Evolutionary conservation across 768 basidiomycete genomes (phyloP).

Genomic region (Tubosaeta brunneosetosa): DNA sequence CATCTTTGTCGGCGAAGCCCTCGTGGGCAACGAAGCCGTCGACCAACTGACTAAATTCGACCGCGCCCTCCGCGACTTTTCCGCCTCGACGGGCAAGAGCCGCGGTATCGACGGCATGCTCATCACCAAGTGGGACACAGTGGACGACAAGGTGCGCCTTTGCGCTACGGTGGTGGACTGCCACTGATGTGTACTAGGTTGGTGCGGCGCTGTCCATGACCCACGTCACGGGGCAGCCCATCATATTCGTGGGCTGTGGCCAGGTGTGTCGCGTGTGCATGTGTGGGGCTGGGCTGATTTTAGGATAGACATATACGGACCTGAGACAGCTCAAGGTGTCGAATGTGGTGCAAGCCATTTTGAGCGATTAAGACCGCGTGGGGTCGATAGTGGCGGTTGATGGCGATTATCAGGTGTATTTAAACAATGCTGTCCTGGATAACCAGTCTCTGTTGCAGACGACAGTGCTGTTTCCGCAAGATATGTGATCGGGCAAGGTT

Average conservation of each 20-base stretch:
- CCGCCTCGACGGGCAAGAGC: conserved; percentile 60
- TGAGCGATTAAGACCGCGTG: conserved; percentile 54
- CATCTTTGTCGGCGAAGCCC: conserved; percentile 95
- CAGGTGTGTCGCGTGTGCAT: conserved; percentile 55
- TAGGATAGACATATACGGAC: conserved; percentile 86
- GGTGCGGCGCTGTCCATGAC: conserved; percentile 99
- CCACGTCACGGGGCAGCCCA: conserved; percentile 97
- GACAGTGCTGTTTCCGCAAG: too few relatives aligned
- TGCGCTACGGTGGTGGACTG: background rate
- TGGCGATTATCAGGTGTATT: too few relatives aligned
- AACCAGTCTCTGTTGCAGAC: too few relatives aligned
- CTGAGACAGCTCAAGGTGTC: conserved; percentile 83
- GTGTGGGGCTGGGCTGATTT: conserved; percentile 7
- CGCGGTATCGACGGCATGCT: conserved; percentile 98
- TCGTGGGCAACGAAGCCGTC: conserved; percentile 98
- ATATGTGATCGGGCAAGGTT: too few relatives aligned
- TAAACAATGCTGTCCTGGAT: too few relatives aligned
- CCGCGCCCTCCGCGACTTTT: conserved; percentile 88
- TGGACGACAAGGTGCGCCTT: conserved; percentile 80
- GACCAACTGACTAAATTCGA: conserved; percentile 98
- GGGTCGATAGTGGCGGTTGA: too few relatives aligned
- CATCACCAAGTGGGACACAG: conserved; percentile 98
- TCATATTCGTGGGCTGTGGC: conserved; percentile 96
- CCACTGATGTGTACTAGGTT: conserved; percentile 50
- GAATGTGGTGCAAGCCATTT: conserved; percentile 91